Conservation (phyloP, 179 eudicot genomes). For the Sideroxylon spinosum region DNA sequence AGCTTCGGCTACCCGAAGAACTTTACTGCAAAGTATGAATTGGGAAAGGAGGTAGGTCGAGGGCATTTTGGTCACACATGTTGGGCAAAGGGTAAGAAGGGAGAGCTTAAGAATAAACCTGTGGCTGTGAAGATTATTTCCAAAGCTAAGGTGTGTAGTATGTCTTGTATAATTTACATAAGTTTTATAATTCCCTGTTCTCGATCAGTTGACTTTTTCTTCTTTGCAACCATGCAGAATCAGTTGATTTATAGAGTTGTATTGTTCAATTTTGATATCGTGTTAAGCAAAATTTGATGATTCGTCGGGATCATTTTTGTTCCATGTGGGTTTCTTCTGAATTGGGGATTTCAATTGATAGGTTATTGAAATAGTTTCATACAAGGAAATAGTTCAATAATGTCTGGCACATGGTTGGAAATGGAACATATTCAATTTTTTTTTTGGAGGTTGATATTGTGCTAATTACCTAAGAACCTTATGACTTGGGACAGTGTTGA, state of each 20-base stretch:
- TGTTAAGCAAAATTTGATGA: not conserved
- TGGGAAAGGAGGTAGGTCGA: conserved; percentile 89
- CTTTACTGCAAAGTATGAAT: conserved; percentile 65
- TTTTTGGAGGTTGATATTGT: not conserved
- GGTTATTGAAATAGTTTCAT: not conserved
- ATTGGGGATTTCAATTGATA: not conserved
- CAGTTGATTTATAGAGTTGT: not conserved
- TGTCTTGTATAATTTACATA: conserved; percentile 20
- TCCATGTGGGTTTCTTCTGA: not conserved
- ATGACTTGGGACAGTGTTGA: not conserved
- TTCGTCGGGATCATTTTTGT: not conserved
- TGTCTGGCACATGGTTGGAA: not conserved
- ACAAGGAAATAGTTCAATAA: not conserved
- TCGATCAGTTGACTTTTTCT: not conserved
- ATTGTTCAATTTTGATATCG: not conserved
- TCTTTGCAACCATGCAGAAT: not conserved
- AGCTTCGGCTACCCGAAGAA: conserved; percentile 73
- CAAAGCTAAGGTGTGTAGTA: conserved; percentile 80
- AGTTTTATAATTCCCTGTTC: not conserved
- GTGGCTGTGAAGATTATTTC: conserved; percentile 92
- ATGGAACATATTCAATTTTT: not conserved
- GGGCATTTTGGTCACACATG: conserved; percentile 99
- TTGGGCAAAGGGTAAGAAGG: conserved; percentile 76
- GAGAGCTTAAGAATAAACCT: conserved; percentile 59
- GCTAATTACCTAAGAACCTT: not conserved